Evolutionary conservation across 345 rosid species (phyloP).

Genomic region (Murraya paniculata): DNA sequence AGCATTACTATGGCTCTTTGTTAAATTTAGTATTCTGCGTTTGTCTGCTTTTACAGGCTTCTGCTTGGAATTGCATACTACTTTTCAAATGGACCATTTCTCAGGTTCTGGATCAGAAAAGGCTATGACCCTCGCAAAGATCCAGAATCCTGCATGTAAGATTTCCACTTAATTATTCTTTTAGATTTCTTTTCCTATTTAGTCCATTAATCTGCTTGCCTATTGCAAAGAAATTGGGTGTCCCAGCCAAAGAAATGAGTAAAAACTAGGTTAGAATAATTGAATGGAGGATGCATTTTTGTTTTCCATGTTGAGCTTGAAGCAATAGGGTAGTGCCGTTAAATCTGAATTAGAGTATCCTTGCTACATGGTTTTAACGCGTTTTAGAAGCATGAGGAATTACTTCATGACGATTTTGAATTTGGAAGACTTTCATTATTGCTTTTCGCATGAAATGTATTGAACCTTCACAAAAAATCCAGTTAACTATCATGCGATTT

Average conservation of each 20-base stretch:
- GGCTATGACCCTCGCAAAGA: constrained; percentile 98
- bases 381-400: neutral
- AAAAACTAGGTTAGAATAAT: neutral
- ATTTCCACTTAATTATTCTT: constrained; percentile 5
- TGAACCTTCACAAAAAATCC: neutral
- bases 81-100: constrained; percentile 87
- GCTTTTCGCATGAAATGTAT: neutral
- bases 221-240: neutral
- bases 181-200: neutral
- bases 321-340: neutral
- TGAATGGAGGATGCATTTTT: neutral
- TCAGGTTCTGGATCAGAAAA: constrained; percentile 89
- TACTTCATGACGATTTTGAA: neutral
- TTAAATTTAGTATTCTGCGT: neutral
- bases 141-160: constrained; percentile 95
- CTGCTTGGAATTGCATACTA: constrained; percentile 83
- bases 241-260: neutral
- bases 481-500: neutral
- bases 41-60: constrained; percentile 52
- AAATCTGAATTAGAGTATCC: neutral
- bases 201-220: neutral
- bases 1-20: neutral
- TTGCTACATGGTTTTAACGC: neutral
- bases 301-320: neutral
- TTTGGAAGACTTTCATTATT: neutral